Evolutionary conservation across 2,329 filamentous ascomycete genomes (phyloP).

Genomic region (Neonectria hederae): DNA sequence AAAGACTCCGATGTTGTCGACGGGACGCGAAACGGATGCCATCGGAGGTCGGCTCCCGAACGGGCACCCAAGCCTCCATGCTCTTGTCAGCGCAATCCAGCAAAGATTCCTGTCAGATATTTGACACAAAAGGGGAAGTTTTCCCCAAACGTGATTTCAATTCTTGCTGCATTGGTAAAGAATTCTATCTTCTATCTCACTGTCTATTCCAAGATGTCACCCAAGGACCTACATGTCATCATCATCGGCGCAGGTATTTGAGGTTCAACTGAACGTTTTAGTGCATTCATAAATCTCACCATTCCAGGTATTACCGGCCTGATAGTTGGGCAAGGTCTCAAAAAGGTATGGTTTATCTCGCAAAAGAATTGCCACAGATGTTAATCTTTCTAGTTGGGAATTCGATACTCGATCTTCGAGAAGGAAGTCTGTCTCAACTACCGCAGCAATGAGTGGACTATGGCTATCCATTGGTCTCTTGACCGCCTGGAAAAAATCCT

Average conservation of each 20-base stretch:
- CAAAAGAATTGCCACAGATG: not conserved
- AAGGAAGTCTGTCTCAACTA: slow-evolving; percentile 33
- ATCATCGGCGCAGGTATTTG: slow-evolving; percentile 33
- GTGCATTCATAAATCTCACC: not conserved
- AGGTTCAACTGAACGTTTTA: no score
- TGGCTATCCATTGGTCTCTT: slow-evolving; percentile 37
- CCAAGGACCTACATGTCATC: slow-evolving; percentile 29
- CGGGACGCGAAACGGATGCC: slow-evolving; percentile 31
- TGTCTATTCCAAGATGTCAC: slow-evolving; percentile 21
- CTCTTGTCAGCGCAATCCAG: not conserved
- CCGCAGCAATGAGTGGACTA: slow-evolving; percentile 39
- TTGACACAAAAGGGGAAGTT: slow-evolving; percentile 5
- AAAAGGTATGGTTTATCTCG: slow-evolving; percentile 12
- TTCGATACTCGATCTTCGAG: slow-evolving; percentile 33
- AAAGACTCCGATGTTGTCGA: not conserved
- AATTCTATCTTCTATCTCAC: not conserved
- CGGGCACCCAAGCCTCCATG: not conserved
- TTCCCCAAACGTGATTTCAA: not conserved
- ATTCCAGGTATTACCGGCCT: slow-evolving; percentile 30
- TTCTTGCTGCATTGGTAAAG: not conserved
- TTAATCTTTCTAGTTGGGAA: slow-evolving; percentile 14
- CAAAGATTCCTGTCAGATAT: not conserved
- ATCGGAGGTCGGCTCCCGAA: slow-evolving; percentile 31
- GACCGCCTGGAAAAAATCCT: slow-evolving; percentile 30
- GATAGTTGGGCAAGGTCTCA: slow-evolving; percentile 32